Evolutionary conservation across 371 early-diverging fungal genomes (phyloP).

Genomic region (Haplosporangium sp.): DNA sequence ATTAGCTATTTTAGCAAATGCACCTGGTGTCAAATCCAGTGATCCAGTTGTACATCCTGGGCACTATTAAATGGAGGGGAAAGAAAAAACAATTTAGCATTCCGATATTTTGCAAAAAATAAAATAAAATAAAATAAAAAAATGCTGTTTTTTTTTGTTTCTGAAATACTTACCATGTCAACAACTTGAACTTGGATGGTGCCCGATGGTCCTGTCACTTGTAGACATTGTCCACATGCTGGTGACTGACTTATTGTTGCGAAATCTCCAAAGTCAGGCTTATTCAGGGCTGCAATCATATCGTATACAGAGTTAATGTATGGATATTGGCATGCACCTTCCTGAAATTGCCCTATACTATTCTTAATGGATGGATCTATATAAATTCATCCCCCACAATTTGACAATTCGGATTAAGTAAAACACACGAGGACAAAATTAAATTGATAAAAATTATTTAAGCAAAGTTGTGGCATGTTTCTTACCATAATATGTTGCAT

Average conservation of each 20-base stretch:
- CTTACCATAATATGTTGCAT: conserved; percentile 60
- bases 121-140: background rate
- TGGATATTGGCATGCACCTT: conserved; percentile 54
- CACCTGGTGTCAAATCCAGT: conserved; percentile 69
- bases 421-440: too few species aligned
- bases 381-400: too few species aligned
- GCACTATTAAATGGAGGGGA: conserved; percentile 52
- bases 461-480: too few species aligned
- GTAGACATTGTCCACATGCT: conserved; percentile 66
- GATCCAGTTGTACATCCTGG: conserved; percentile 67
- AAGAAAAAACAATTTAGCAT: background rate
- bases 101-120: too few species aligned
- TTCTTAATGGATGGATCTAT: conserved; percentile 34
- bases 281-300: conserved; percentile 44
- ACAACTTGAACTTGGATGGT: conserved; percentile 64
- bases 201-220: conserved; percentile 61
- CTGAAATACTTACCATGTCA: conserved; percentile 58
- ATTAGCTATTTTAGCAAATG: conserved; percentile 67
- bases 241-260: conserved; percentile 58
- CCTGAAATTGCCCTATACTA: conserved; percentile 29
- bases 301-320: conserved; percentile 47
- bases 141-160: background rate
- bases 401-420: too few species aligned
- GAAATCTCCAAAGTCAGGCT: conserved; percentile 43
- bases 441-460: too few species aligned